A percentile compares a stretch with the other conserved stretches of the same genome.
These are phyloP conservation scores for Friedmanniomyces simplex DNA, from an alignment of 495 filamentous ascomycete species.

Conservation along the genomic window DNA sequence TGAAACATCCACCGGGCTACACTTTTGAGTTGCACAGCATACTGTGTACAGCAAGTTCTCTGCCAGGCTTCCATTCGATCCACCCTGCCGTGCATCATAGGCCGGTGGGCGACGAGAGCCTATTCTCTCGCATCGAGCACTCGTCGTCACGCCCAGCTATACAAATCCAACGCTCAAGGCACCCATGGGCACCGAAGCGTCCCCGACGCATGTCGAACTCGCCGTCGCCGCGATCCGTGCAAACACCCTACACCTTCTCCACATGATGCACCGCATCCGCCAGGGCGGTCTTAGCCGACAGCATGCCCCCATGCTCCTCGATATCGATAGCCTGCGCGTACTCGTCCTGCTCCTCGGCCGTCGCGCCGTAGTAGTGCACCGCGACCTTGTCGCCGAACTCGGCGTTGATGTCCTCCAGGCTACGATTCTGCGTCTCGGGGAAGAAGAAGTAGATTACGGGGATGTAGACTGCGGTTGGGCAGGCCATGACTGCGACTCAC, in stretches of 20 bases:
- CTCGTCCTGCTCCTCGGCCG: slow-evolving; percentile 17
- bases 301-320: slow-evolving; percentile 4
- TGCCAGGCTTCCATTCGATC: no score
- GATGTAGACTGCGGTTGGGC: slow-evolving; percentile 15
- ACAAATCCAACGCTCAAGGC: no score
- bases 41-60: no score
- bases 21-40: no score
- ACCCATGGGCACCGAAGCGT: no score
- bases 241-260: neutral
- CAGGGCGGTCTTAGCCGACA: neutral
- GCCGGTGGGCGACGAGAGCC: no score
- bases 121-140: no score
- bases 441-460: slow-evolving; percentile 21
- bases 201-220: no score
- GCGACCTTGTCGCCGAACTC: slow-evolving; percentile 23
- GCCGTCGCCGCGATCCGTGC: no score
- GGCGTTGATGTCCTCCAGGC: slow-evolving; percentile 19
- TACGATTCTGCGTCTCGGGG: slow-evolving; percentile 10
- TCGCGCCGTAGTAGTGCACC: slow-evolving; percentile 21
- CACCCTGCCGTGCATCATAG: no score
- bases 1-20: no score
- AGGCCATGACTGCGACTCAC: neutral
- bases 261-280: neutral
- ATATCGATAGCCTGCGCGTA: slow-evolving; percentile 13
- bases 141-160: no score